Evolutionary conservation across 176 grass and related monocot genomes (phyloP).

Genomic region (Zizania latifolia): DNA sequence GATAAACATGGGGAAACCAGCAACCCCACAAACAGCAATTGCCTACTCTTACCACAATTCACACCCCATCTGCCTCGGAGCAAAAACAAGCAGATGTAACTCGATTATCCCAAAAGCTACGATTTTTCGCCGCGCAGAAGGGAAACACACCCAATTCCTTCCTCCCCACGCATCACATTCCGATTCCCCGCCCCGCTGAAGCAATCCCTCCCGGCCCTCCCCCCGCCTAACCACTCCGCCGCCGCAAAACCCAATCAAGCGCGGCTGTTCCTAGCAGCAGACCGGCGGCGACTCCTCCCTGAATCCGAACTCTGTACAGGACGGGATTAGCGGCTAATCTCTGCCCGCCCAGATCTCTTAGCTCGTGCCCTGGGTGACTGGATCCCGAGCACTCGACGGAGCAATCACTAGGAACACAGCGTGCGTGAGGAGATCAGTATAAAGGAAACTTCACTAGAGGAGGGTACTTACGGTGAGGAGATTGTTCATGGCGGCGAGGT

Average conservation of each 20-base stretch:
- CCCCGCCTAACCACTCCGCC: constrained; percentile 13
- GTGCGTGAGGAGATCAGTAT: background rate
- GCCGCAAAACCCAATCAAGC: background rate
- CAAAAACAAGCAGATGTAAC: constrained; percentile 26
- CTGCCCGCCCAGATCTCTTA: constrained; percentile 28
- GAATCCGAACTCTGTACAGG: background rate
- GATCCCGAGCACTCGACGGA: constrained; percentile 19
- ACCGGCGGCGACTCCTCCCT: background rate
- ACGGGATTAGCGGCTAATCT: background rate
- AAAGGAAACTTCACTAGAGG: background rate
- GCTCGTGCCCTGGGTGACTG: constrained; percentile 22
- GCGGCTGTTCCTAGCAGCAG: background rate
- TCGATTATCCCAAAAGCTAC: background rate
- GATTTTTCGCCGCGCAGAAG: background rate
- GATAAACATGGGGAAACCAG: background rate
- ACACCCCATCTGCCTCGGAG: background rate
- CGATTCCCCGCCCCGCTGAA: background rate
- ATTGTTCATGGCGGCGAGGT: constrained; percentile 56
- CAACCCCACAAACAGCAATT: background rate
- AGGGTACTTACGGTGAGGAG: constrained; percentile 49
- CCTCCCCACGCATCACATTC: constrained; percentile 5
- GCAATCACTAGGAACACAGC: background rate
- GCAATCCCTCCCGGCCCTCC: constrained; percentile 9
- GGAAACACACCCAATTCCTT: constrained; percentile 6
- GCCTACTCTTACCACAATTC: background rate